These are phyloP conservation scores for Geosiphon pyriformis DNA, from an alignment of 192 early-diverging fungal genomes.

Conservation along the genomic window DNA sequence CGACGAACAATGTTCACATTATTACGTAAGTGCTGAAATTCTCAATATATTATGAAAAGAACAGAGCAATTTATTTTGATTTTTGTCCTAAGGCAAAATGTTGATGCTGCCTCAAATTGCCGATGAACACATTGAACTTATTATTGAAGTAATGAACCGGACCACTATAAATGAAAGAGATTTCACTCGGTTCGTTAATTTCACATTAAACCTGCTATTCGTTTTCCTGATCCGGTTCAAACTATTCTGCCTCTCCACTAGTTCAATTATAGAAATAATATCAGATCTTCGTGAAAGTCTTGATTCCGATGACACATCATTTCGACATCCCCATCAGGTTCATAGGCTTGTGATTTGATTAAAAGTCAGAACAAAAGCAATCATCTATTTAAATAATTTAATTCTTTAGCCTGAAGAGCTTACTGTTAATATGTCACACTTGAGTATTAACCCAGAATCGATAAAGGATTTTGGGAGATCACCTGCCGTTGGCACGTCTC, in stretches of 20 bases:
- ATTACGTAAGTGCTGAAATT: constrained; percentile 50
- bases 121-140: constrained; percentile 67
- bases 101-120: constrained; percentile 68
- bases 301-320: constrained; percentile 31
- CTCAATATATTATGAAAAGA: not conserved
- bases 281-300: constrained; percentile 64
- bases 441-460: not conserved
- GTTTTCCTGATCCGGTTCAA: not conserved
- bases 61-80: constrained; percentile 6
- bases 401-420: constrained; percentile 2
- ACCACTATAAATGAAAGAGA: constrained; percentile 78
- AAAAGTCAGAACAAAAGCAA: too few relatives aligned
- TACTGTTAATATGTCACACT: not conserved
- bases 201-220: not conserved
- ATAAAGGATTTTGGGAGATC: not conserved
- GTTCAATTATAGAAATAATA: constrained; percentile 75
- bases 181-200: constrained; percentile 61
- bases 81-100: constrained; percentile 56
- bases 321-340: constrained; percentile 2
- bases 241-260: not conserved
- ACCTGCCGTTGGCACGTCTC: not conserved
- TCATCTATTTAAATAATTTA: not conserved
- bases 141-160: constrained; percentile 72
- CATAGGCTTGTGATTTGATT: not conserved
- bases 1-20: constrained; percentile 72